Percentiles rank a stretch among this genome's conserved stretches.
Conservation (phyloP, 2,329 filamentous ascomycete genomes). For the Claviceps digitariae region DNA sequence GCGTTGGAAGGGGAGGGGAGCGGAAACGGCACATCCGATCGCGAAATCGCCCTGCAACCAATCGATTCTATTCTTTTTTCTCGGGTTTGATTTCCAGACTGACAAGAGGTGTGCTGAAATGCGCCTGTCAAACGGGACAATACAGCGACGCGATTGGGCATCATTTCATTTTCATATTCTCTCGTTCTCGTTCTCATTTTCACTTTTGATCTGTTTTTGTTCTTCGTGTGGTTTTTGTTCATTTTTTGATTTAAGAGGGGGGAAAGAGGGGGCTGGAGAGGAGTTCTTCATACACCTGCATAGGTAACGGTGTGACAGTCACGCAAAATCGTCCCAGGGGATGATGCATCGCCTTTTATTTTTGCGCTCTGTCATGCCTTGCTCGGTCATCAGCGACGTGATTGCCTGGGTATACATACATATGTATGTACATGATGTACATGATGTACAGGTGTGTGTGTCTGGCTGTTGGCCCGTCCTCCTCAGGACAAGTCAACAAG, state of each 20-base stretch:
- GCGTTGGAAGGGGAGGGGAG: neutral
- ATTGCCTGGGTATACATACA: too few relatives aligned
- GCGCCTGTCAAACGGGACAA: neutral
- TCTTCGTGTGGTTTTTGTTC: neutral
- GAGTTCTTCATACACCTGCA: neutral
- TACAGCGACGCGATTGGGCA: too few relatives aligned
- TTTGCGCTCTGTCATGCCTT: neutral
- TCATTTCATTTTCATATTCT: too few relatives aligned
- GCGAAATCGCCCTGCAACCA: neutral
- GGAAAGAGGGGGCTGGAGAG: too few relatives aligned
- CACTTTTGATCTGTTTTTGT: neutral
- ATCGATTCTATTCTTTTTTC: too few relatives aligned
- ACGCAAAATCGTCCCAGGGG: neutral
- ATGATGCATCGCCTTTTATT: neutral
- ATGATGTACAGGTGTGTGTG: too few relatives aligned
- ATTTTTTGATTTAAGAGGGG: neutral
- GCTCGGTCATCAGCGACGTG: neutral
- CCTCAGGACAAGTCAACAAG: neutral
- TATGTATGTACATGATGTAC: too few relatives aligned
- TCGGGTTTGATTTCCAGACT: neutral
- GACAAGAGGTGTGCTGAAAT: neutral
- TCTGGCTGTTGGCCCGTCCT: neutral
- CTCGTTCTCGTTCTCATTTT: too few relatives aligned
- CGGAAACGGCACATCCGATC: neutral
- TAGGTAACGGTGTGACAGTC: neutral